phyloP scores from a whole-genome alignment of 2,329 filamentous ascomycete genomes.

The Diaporthe caulivora region DNA sequence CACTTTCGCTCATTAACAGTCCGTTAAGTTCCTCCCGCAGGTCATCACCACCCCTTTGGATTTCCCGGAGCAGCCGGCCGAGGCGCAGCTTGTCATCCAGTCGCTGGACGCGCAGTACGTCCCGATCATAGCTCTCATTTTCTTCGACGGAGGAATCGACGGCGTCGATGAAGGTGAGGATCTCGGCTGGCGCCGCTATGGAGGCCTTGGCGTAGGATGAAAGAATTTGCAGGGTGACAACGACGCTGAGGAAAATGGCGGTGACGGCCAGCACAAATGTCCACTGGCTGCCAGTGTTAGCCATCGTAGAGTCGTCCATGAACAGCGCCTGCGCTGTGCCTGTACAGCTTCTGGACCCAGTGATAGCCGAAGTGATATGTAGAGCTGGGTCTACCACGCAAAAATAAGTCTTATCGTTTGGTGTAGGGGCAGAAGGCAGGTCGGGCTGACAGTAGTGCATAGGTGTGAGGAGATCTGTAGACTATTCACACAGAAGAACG shows the following conservation, averaged over 20 bases:
- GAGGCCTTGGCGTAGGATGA: conserved; percentile 68
- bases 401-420: background rate
- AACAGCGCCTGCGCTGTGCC: background rate
- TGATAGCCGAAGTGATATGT: background rate
- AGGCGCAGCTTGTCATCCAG: conserved; percentile 74
- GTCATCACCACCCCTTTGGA: conserved; percentile 71
- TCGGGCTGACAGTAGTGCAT: background rate
- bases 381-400: background rate
- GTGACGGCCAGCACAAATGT: conserved; percentile 69
- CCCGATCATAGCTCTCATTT: conserved; percentile 73
- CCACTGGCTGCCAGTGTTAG: conserved; percentile 61
- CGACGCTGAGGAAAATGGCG: conserved; percentile 67
- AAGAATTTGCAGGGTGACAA: conserved; percentile 65
- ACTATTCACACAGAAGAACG: conserved; percentile 3
- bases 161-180: conserved; percentile 69
- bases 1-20: conserved; percentile 61
- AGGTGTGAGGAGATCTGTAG: conserved; percentile 2
- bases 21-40: conserved; percentile 70
- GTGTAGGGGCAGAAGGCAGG: background rate
- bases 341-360: background rate
- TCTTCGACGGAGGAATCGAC: conserved; percentile 73
- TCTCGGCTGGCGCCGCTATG: conserved; percentile 68
- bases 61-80: conserved; percentile 69
- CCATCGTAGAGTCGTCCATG: background rate
- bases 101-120: conserved; percentile 68